These are phyloP conservation scores for Moringa oleifera DNA, from an alignment of 345 rosid species.

Conservation along the genomic window DNA sequence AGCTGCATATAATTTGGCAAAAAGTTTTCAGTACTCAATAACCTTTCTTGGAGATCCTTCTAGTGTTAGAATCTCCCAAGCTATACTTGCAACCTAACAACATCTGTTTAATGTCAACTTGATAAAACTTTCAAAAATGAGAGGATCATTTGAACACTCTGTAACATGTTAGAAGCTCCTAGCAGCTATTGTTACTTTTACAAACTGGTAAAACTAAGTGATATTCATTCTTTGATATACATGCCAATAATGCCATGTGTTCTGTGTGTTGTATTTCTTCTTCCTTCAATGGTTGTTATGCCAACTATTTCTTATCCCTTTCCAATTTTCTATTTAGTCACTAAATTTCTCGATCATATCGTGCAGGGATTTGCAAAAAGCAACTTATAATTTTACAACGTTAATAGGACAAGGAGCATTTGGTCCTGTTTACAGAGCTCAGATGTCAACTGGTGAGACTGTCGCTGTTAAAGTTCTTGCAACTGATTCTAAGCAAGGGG, in stretches of 20 bases:
- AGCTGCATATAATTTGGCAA: too few species aligned
- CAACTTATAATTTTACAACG: constrained; percentile 85
- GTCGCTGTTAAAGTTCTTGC: constrained; percentile 97
- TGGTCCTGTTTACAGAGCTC: constrained; percentile 99
- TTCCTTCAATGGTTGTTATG: background rate
- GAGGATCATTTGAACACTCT: background rate
- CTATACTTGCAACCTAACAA: background rate
- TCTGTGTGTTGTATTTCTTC: background rate
- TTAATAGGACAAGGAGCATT: constrained; percentile 95
- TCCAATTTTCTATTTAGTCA: background rate
- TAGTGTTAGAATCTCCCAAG: background rate
- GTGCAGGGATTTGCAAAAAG: constrained; percentile 94
- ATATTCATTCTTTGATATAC: too few species aligned
- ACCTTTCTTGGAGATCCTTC: background rate
- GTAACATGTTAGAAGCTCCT: too few species aligned
- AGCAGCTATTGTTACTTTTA: background rate
- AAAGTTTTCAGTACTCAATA: background rate
- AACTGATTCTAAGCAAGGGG: constrained; percentile 96
- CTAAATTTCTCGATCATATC: constrained; percentile 6
- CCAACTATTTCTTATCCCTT: too few species aligned
- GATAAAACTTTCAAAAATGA: background rate
- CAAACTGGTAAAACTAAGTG: background rate
- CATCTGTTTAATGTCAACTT: background rate
- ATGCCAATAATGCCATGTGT: background rate
- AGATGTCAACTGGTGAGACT: constrained; percentile 81